These are phyloP conservation scores for Metschnikowia anglica DNA, from an alignment of 805 yeast species.

Conservation along the genomic window DNA sequence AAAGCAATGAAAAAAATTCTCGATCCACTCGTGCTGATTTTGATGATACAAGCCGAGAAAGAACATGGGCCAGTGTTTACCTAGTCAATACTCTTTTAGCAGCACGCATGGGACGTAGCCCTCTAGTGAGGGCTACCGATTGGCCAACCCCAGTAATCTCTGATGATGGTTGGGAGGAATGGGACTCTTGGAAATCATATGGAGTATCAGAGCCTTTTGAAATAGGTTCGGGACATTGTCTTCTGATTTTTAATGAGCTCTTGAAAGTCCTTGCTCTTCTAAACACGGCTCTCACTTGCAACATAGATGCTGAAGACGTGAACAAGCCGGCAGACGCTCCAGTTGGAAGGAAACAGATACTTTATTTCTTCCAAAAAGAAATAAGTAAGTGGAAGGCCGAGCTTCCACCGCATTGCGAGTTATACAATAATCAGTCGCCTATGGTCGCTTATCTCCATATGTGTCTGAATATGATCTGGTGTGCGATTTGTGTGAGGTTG, in stretches of 20 bases:
- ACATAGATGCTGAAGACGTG: conserved; percentile 17
- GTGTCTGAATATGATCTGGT: conserved; percentile 21
- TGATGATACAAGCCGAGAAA: conserved; percentile 21
- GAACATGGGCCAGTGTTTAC: conserved; percentile 28
- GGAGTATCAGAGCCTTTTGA: conserved; percentile 9
- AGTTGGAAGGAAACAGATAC: not conserved
- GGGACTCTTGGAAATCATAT: conserved; percentile 25
- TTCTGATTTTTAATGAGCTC: conserved; percentile 22
- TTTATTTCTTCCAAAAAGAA: conserved; percentile 12
- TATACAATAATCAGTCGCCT: conserved; percentile 19
- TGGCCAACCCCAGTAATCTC: conserved; percentile 25
- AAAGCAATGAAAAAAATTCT: not conserved
- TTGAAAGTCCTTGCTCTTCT: conserved; percentile 20
- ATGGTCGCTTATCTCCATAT: conserved; percentile 21
- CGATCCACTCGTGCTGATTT: conserved; percentile 8
- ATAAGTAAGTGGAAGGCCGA: conserved; percentile 11
- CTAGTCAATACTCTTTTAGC: conserved; percentile 24
- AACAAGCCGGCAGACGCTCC: not conserved
- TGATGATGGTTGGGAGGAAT: conserved; percentile 29
- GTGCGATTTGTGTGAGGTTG: conserved; percentile 21
- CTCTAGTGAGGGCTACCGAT: conserved; percentile 24
- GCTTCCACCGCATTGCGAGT: conserved; percentile 21
- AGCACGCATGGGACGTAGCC: conserved; percentile 27
- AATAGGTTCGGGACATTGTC: conserved; percentile 23
- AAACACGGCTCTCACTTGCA: conserved; percentile 25